Evolutionary conservation across 2,329 filamentous ascomycete genomes (phyloP).

Genomic region (Botrytis cinerea): DNA sequence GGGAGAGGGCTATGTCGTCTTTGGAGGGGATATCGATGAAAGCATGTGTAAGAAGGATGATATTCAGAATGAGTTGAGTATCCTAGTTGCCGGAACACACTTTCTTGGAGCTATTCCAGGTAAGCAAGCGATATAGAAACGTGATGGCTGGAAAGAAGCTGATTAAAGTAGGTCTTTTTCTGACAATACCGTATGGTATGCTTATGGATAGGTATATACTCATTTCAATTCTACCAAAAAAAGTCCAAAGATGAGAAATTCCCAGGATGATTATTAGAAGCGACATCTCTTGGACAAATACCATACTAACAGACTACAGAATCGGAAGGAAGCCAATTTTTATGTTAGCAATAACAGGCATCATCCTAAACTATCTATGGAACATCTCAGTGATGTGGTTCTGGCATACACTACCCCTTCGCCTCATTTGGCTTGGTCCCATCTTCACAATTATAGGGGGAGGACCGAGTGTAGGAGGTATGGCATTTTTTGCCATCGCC

Average conservation of each 20-base stretch:
- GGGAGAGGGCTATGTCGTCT: constrained; percentile 33
- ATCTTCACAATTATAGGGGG: constrained; percentile 43
- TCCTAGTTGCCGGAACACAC: constrained; percentile 40
- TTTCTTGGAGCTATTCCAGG: constrained; percentile 41
- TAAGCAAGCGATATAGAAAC: constrained; percentile 25
- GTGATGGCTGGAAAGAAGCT: constrained; percentile 7
- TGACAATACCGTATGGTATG: constrained; percentile 45
- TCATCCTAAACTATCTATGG: constrained; percentile 37
- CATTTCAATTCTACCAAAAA: neutral
- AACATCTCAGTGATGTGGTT: constrained; percentile 43
- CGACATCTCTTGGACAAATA: too few relatives aligned
- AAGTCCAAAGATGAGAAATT: neutral
- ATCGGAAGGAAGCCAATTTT: constrained; percentile 45
- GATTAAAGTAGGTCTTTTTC: constrained; percentile 33
- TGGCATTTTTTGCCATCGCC: constrained; percentile 43
- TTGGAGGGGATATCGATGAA: constrained; percentile 42
- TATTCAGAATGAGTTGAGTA: constrained; percentile 44
- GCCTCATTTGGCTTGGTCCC: constrained; percentile 42
- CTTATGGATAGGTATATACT: constrained; percentile 42
- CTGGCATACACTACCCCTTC: constrained; percentile 39
- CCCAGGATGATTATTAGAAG: neutral
- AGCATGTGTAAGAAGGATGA: constrained; percentile 43
- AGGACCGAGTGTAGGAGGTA: constrained; percentile 41
- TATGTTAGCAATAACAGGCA: constrained; percentile 39
- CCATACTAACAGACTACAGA: constrained; percentile 26